These are phyloP conservation scores for Corniculantispora saksenae DNA, from an alignment of 2,329 filamentous ascomycete species.

Conservation along the genomic window DNA sequence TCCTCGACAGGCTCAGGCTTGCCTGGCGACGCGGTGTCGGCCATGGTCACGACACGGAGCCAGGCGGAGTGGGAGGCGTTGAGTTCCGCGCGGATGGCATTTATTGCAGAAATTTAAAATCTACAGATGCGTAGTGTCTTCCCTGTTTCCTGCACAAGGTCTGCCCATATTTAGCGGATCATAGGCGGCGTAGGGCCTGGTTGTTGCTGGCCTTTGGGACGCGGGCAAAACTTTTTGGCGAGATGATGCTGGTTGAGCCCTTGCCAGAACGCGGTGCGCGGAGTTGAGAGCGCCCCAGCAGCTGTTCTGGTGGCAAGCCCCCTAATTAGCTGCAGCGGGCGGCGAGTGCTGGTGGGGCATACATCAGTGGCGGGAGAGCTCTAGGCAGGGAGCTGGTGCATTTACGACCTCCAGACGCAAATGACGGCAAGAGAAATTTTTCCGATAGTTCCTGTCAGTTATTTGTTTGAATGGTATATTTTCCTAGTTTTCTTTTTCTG, in stretches of 20 bases:
- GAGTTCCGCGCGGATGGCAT: constrained; percentile 59
- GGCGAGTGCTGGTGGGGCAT: background rate
- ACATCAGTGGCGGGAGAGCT: background rate
- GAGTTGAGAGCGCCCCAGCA: background rate
- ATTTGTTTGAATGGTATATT: too few relatives aligned
- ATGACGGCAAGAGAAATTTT: too few relatives aligned
- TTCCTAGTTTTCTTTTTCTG: background rate
- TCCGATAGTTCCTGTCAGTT: too few relatives aligned
- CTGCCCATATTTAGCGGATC: constrained; percentile 57
- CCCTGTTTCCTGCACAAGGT: constrained; percentile 49
- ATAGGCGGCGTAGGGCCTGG: constrained; percentile 47
- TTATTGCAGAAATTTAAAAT: constrained; percentile 55
- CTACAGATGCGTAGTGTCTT: constrained; percentile 50
- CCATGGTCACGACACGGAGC: constrained; percentile 55
- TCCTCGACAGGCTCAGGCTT: constrained; percentile 37
- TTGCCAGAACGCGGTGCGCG: constrained; percentile 2
- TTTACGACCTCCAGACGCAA: background rate
- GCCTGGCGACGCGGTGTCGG: constrained; percentile 60
- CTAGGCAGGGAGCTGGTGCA: background rate
- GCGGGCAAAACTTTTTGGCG: constrained; percentile 48
- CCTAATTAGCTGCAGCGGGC: background rate
- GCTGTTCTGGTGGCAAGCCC: constrained; percentile 10
- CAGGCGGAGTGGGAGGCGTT: constrained; percentile 48
- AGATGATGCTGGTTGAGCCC: constrained; percentile 19
- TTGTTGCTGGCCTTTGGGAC: constrained; percentile 31